These are phyloP conservation scores for Fusarium torreyae DNA, from an alignment of 2,329 filamentous ascomycete species.

Conservation along the genomic window DNA sequence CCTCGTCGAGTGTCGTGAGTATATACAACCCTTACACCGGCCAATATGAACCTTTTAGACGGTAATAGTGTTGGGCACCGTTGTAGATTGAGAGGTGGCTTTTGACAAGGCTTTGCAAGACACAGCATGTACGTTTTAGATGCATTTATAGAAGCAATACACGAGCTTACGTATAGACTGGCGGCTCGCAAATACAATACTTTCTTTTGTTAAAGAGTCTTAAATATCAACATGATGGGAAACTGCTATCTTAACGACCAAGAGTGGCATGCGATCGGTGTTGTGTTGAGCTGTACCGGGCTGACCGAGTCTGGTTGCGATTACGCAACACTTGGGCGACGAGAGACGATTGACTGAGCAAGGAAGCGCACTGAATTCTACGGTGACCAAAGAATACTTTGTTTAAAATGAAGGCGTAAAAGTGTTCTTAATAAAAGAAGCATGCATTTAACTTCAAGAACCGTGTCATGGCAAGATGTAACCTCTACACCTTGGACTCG, in stretches of 20 bases:
- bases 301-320: too few species aligned
- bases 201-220: not conserved
- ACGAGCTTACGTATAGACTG: not conserved
- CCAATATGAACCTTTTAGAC: conserved; percentile 22
- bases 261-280: too few species aligned
- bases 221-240: not conserved
- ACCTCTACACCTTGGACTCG: too few species aligned
- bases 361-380: too few species aligned
- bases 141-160: not conserved
- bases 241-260: not conserved
- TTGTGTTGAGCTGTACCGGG: too few species aligned
- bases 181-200: not conserved
- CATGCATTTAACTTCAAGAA: too few species aligned
- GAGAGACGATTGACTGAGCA: too few species aligned
- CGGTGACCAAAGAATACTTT: too few species aligned
- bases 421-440: too few species aligned
- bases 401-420: too few species aligned
- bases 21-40: conserved; percentile 27
- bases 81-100: not conserved
- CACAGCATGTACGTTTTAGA: not conserved
- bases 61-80: not conserved
- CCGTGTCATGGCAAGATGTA: too few species aligned
- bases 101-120: not conserved
- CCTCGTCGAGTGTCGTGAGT: conserved; percentile 14
- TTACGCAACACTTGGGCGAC: too few species aligned